Percentiles rank a stretch among this genome's conserved stretches.
phyloP scores from a whole-genome alignment of 2,329 filamentous ascomycete genomes.

The Aspergillus caelatus region DNA sequence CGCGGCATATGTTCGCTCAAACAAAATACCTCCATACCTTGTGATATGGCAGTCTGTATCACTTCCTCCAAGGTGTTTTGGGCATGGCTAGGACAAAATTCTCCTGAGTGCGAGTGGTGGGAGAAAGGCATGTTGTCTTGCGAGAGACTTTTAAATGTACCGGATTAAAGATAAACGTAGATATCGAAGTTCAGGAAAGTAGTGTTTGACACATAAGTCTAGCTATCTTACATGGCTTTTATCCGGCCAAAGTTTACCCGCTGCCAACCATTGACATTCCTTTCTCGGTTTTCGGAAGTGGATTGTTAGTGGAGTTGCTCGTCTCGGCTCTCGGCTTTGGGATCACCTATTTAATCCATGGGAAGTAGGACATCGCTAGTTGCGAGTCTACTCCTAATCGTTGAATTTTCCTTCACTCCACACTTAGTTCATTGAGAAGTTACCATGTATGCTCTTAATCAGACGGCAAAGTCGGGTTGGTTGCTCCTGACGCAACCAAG shows the following conservation, averaged over 20 bases:
- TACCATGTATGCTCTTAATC: not conserved
- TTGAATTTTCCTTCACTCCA: not conserved
- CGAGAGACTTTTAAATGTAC: too few relatives aligned
- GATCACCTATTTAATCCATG: not conserved
- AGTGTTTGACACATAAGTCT: not conserved
- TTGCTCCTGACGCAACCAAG: not conserved
- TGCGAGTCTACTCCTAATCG: not conserved
- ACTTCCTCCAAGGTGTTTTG: not conserved
- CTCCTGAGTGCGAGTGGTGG: not conserved
- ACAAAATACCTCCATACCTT: not conserved
- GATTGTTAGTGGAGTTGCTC: not conserved
- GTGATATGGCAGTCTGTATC: not conserved
- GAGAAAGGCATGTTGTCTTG: not conserved
- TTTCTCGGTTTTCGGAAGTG: not conserved
- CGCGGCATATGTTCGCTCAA: not conserved
- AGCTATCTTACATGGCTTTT: not conserved
- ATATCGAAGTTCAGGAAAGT: not conserved
- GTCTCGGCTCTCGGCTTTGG: not conserved
- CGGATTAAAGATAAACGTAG: not conserved
- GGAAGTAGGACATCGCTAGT: not conserved
- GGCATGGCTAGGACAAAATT: not conserved
- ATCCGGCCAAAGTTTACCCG: not conserved
- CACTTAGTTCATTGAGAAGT: not conserved
- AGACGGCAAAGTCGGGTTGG: not conserved
- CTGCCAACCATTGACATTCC: not conserved